phyloP scores from a whole-genome alignment of 768 basidiomycete genomes.

The Podaxis mareebaensis region DNA sequence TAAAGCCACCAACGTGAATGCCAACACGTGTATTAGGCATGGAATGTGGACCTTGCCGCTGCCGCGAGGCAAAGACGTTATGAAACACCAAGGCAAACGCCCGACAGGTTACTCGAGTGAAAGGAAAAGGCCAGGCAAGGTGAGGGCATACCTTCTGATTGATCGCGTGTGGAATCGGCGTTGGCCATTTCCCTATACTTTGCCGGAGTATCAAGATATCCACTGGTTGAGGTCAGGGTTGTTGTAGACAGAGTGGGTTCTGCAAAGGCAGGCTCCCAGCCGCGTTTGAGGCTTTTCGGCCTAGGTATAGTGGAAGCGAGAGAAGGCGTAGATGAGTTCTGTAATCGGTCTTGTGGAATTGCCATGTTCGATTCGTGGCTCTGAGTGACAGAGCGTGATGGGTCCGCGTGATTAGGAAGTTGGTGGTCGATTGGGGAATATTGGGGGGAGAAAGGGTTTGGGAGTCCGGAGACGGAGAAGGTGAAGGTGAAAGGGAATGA shows the following conservation, averaged over 20 bases:
- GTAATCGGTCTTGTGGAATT: conserved; percentile 21
- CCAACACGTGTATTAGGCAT: conserved; percentile 13
- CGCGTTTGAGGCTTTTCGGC: conserved; percentile 45
- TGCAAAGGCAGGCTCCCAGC: conserved; percentile 68
- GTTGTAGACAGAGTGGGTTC: conserved; percentile 55
- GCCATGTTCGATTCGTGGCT: conserved; percentile 12
- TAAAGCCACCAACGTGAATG: not conserved
- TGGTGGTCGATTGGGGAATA: conserved; percentile 19
- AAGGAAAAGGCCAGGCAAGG: conserved; percentile 3
- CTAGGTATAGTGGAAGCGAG: conserved; percentile 42
- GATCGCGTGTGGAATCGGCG: not conserved
- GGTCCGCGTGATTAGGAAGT: conserved; percentile 16
- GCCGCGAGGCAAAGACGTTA: conserved; percentile 2
- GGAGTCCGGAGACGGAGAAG: conserved; percentile 61
- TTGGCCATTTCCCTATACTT: conserved; percentile 55
- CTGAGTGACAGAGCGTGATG: conserved; percentile 16
- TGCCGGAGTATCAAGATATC: conserved; percentile 70
- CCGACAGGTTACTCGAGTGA: not conserved
- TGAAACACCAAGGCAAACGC: not conserved
- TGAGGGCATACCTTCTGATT: conserved; percentile 3
- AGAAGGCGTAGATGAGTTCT: conserved; percentile 31
- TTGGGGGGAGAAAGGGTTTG: conserved; percentile 56
- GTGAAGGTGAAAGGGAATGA: conserved; percentile 74
- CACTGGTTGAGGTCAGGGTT: conserved; percentile 53
- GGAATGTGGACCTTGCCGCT: not conserved